Base-by-base conservation (phyloP, 225 moss, liverwort and hornwort genomes). In the Climacium dendroides region DNA sequence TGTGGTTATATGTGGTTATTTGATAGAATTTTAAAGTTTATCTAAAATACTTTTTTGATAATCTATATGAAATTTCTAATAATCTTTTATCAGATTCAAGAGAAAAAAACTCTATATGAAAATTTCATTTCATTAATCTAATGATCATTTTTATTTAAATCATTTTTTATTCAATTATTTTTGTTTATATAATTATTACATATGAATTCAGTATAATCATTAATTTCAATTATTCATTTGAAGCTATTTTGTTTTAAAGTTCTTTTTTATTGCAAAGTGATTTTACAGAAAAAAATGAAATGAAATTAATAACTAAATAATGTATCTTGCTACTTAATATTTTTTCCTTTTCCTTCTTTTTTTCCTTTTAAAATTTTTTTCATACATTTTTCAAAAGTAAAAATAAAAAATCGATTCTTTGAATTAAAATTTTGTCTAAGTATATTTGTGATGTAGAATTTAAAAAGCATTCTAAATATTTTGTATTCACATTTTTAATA, bases 191-290 rank as follows among this genome's bases (percentile, higher is more conserved):
- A 4, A 39, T 37, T 23, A 0, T 23, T 24, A 37, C 3, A 37
- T 23, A 7, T 7, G 8, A 69, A 14, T 41, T 69, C 1, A 15
- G 4, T 5, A 15, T 5, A 26, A 70, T 14, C 15, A 9, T 43
- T 41, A 41, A 37, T 37, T 67, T 69, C 2, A 14, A 14, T 65
- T 71, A 9, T 43, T 71, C 3, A 37, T 15, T 71, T 16, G 6
- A 45, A 45, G 3, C 0, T 45, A 17, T 28, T 45, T 10, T 6
- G 2, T 41, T 28, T 43, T 9, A 2, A 41, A 25, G 14, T 1
- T 0, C 15, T 28, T 5, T 70, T 15, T 13, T 0, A 14, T 4
- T 22, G 0, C 5, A 3, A 23, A 67, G 1, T 4, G 3, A 0
- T 11, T 6, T 66, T 66, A 0, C 6, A 22, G 13, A 19, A 4